Evolutionary conservation across 2,329 filamentous ascomycete species (phyloP).

Genomic region (Colletotrichum ledebouriae): DNA sequence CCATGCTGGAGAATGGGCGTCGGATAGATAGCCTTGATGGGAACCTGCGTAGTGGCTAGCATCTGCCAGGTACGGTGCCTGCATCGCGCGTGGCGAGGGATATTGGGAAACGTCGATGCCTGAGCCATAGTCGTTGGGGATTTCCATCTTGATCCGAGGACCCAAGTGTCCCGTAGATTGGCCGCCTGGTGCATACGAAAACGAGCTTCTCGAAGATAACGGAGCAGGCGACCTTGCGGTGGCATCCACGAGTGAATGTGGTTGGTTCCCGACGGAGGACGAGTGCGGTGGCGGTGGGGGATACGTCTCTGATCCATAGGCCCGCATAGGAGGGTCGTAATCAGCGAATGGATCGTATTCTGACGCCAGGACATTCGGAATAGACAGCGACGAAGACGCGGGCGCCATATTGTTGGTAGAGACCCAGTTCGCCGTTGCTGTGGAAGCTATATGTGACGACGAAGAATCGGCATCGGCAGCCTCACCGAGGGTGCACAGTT

Average conservation of each 20-base stretch:
- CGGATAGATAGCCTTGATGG: slow-evolving; percentile 34
- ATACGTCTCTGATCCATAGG: slow-evolving; percentile 64
- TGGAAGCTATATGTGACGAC: slow-evolving; percentile 55
- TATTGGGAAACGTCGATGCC: slow-evolving; percentile 56
- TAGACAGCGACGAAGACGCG: slow-evolving; percentile 55
- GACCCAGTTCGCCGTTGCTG: slow-evolving; percentile 61
- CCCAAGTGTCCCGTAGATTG: slow-evolving; percentile 43
- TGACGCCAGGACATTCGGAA: slow-evolving; percentile 61
- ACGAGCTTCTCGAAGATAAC: slow-evolving; percentile 24
- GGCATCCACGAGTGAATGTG: slow-evolving; percentile 34
- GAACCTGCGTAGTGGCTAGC: slow-evolving; percentile 25
- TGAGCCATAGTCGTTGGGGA: slow-evolving; percentile 52
- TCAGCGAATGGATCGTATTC: slow-evolving; percentile 66
- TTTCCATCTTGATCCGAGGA: slow-evolving; percentile 58
- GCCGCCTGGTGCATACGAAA: slow-evolving; percentile 15
- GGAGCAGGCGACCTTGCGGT: slow-evolving; percentile 25
- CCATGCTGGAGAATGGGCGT: slow-evolving; percentile 51
- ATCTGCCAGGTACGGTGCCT: slow-evolving; percentile 49
- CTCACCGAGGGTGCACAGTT: slow-evolving; percentile 55
- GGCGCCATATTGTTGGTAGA: slow-evolving; percentile 56
- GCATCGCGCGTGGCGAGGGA: slow-evolving; percentile 55
- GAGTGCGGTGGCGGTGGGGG: slow-evolving; percentile 53
- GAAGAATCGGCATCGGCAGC: slow-evolving; percentile 54
- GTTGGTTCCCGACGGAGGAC: slow-evolving; percentile 39
- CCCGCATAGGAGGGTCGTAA: slow-evolving; percentile 57